Base-by-base conservation (phyloP, 306 rosid species). In the Gillenia trifoliata region DNA sequence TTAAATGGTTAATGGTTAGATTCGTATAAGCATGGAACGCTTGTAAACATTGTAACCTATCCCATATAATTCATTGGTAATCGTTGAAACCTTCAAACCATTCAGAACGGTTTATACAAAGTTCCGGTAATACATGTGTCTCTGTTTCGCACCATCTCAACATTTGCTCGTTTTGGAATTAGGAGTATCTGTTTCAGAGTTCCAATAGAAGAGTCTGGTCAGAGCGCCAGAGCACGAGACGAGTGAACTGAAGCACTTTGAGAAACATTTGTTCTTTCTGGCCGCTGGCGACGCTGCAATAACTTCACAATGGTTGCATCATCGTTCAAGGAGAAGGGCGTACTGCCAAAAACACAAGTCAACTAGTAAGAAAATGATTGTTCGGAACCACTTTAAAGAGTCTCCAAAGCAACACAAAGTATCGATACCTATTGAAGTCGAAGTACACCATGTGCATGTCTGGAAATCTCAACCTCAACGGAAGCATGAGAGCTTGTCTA, bases 311-410 rank as follows among this genome's bases (percentile, higher is more conserved):
- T 36, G 66, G 66, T 40, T 40, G 82, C 64, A 28, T 82, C 85
- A 45, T 82, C 85, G 47, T 82, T 79, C 82, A 78, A 69, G 36
- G 77, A 77, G 82, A 82, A 82, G 16, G 85, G 82, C 5, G 82
- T 63, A 12, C 80, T 74, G 76, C 63, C 19, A 80, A n/a, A 13
- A 62, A 52, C 22, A 54, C 7, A 54, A 8, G 22, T 9, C 10
- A 38, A 38, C 41, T 38, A 8, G 29, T 59, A 26, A 65, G 64
- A 43, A 38, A 40, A 55, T 60, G 13, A 56, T 47, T 9, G 8
- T 55, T 16, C 52, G 22, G 43, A 34, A 70, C 57, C 28, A 52
- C 28, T 49, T 30, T 63, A 20, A 12, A 15, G 28, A 31, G 47
- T 25, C 31, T n/a, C 19, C 11, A 0, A 8, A 60, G 8, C 6